Base-by-base conservation (phyloP, 768 basidiomycete species). In the Coprinopsis marcescibilis region DNA sequence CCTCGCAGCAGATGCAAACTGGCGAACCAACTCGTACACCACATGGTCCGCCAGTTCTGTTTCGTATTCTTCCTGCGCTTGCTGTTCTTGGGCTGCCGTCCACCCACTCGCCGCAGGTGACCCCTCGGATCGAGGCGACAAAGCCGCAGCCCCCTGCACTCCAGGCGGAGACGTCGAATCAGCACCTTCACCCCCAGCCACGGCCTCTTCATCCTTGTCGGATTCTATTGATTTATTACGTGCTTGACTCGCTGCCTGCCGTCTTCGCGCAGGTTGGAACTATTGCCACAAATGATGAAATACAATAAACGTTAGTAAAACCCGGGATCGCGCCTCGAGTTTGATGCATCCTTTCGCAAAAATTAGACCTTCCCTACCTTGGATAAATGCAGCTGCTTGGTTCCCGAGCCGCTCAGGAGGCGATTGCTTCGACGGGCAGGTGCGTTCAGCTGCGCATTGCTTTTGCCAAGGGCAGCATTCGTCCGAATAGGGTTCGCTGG, bases 1-100 rank as follows among this genome's bases (percentile, higher is more conserved):
- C 53, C 80, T 73, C n/a, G 80, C 77, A 12, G 92, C 93, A 44
- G 73, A 76, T 8, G 87, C 95, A 63, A 92, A 95, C 46, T 74
- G 74, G 51, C 89, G 78, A 65, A 88, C 78, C 36, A 94, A 72
- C 57, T 84, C 78, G 57, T 92, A 85, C 45, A 96, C 72, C 65
- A 87, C 85, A 56, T 86, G 75, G 45, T 95, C 91, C 20, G 91
- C 91, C 47, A 84, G 69, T 45, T 83, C 82, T 32, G 68, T 70
- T 52, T 84, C 83, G 55, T 83, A 83, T 33, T 77, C 72, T 48
- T 88, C 84, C 56, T 85, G 81, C 26, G 82, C 80, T 15, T 77
- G 78, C 60, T 78, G 81, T 56, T 86, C 85, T 36, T 83, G 77
- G n/a, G 70, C 74, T 49, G 75, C 65, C 5, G 81, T 81, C 80